A percentile compares a stretch with the other conserved stretches of the same genome.
Evolutionary conservation across 176 grass and related monocot genomes (phyloP).

Genomic region (Carex cristatella): DNA sequence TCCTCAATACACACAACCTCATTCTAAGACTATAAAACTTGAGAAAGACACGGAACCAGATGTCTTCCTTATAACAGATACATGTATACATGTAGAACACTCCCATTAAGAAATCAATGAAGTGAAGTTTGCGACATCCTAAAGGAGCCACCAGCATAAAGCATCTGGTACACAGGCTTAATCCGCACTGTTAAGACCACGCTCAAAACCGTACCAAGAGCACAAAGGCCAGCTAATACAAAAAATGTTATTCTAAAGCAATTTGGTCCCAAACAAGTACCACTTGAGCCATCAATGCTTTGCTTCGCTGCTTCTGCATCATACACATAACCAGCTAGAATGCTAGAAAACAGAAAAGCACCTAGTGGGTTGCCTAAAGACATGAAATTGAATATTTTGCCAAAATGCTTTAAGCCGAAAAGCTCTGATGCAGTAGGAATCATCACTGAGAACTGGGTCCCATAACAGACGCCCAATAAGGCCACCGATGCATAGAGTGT

Average conservation of each 20-base stretch:
- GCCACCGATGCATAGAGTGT: constrained; percentile 50
- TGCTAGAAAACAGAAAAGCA: constrained; percentile 57
- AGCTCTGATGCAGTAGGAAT: constrained; percentile 81
- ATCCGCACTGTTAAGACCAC: constrained; percentile 62
- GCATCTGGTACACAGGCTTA: constrained; percentile 78
- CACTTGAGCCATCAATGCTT: constrained; percentile 20
- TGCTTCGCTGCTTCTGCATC: constrained; percentile 63
- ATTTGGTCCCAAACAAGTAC: constrained; percentile 64
- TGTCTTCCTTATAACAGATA: not conserved
- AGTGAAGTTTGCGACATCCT: constrained; percentile 45
- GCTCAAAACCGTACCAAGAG: constrained; percentile 68
- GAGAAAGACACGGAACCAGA: not conserved
- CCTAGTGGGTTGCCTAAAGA: constrained; percentile 65
- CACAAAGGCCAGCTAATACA: constrained; percentile 52
- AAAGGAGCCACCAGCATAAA: constrained; percentile 81
- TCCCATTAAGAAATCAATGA: constrained; percentile 44
- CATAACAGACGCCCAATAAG: constrained; percentile 65
- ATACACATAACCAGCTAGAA: constrained; percentile 71
- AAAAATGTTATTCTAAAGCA: constrained; percentile 77
- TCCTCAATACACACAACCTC: not conserved
- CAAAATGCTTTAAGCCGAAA: constrained; percentile 86
- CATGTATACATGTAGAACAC: not conserved
- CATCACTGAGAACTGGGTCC: constrained; percentile 63
- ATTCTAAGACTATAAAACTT: not conserved
- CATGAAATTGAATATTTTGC: constrained; percentile 80